Percentiles rank a stretch among this genome's conserved stretches.
Evolutionary conservation across 2,329 filamentous ascomycete genomes (phyloP).

Genomic region (Piedraia hortae): DNA sequence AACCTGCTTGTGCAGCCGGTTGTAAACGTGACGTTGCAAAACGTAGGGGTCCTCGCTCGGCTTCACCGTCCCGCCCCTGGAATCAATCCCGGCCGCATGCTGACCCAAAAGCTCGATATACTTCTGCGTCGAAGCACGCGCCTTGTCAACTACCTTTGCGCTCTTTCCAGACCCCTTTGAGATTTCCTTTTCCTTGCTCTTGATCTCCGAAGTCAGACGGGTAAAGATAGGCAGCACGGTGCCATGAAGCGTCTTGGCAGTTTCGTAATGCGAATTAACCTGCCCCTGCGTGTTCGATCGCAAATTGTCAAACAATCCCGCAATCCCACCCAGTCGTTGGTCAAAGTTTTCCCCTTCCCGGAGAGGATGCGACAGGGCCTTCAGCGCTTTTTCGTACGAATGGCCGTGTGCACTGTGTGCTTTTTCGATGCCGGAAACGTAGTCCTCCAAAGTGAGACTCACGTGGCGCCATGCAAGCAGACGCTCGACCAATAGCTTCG

Average conservation of each 20-base stretch:
- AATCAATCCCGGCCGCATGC: constrained; percentile 55
- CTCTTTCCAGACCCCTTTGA: constrained; percentile 53
- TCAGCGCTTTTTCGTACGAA: constrained; percentile 84
- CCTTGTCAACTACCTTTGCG: constrained; percentile 76
- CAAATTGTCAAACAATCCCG: constrained; percentile 83
- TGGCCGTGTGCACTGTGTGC: constrained; percentile 62
- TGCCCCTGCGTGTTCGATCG: constrained; percentile 76
- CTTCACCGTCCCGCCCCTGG: constrained; percentile 40
- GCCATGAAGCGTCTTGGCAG: constrained; percentile 68
- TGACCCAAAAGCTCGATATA: constrained; percentile 84
- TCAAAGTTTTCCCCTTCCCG: constrained; percentile 85
- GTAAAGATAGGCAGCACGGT: constrained; percentile 70
- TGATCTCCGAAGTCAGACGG: constrained; percentile 82
- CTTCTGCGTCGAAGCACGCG: constrained; percentile 65
- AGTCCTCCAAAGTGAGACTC: constrained; percentile 72
- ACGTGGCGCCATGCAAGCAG: constrained; percentile 92
- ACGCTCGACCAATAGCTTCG: constrained; percentile 50
- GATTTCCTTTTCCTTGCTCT: constrained; percentile 83
- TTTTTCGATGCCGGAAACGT: constrained; percentile 63
- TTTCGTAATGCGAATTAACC: constrained; percentile 70
- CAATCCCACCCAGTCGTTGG: constrained; percentile 60
- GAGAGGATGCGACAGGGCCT: constrained; percentile 68
- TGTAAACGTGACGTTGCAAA: constrained; percentile 48
- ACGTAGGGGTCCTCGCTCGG: constrained; percentile 69
- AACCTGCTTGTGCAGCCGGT: constrained; percentile 74